Conservation (phyloP, 495 filamentous ascomycete species). For the Bombardia bombarda region DNA sequence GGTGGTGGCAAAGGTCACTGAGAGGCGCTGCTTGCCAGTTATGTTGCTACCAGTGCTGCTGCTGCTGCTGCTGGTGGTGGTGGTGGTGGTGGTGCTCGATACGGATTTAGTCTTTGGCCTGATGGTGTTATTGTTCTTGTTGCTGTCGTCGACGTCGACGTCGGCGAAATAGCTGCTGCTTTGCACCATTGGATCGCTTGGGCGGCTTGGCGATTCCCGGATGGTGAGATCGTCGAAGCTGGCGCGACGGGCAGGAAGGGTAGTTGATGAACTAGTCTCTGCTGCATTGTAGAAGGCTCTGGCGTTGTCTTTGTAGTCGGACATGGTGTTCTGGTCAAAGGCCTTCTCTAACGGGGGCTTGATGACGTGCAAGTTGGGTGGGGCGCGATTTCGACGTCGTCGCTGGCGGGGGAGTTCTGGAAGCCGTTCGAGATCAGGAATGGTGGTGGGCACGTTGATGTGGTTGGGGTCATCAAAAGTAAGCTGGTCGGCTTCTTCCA, state of each 20-base stretch:
- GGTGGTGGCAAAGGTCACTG: background rate
- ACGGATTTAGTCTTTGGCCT: no score
- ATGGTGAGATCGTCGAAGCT: background rate
- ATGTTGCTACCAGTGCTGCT: no score
- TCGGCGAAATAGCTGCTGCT: no score
- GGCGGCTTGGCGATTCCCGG: background rate
- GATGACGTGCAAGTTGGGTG: constrained; percentile 4
- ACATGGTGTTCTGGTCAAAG: constrained; percentile 11
- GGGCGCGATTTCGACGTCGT: background rate
- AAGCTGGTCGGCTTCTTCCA: background rate
- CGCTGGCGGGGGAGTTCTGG: background rate
- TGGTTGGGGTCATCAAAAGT: constrained; percentile 3
- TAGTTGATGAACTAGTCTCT: background rate
- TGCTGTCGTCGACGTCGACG: no score
- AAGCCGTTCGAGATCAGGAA: background rate
- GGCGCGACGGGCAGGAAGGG: background rate
- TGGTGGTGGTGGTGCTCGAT: no score
- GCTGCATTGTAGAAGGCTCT: constrained; percentile 6
- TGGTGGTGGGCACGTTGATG: background rate
- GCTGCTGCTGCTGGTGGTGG: no score
- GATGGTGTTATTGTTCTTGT: no score
- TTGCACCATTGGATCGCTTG: no score
- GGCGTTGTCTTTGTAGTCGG: constrained; percentile 8
- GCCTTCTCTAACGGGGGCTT: constrained; percentile 9
- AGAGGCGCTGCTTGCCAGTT: no score